Evolutionary conservation across 768 basidiomycete species (phyloP), one percentile per base, ranked within the genome.

Genomic region (Pleurotus pulmonarius): DNA sequence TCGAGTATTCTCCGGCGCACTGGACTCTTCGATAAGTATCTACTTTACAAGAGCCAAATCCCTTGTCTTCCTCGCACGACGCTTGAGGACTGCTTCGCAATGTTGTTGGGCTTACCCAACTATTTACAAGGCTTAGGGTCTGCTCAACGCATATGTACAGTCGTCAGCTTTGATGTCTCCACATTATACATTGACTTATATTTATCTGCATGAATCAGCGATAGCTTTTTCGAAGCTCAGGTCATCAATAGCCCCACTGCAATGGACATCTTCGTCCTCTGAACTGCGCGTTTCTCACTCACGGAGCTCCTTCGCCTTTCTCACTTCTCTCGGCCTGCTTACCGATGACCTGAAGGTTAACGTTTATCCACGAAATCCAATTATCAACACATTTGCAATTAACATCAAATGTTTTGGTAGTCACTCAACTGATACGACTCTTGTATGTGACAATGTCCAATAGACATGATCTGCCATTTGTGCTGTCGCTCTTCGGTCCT

Each of bases 371-470:
- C 64, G 1, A 91, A 88, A 68, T 82, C 86, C 8, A 86, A 83
- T 64, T 92, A 92, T 60, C 79, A 82, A 46, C 72, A 91, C 25
- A 86, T 92, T 55, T 90, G 91, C 15, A 93, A 92, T 67, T 67
- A 91, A 89, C 56, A 83, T 92, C 6, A 92, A 92, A 92, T 67
- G 87, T 92, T 5, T 73, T 74, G 56, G 89, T 92, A 11, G 83
- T 92, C 0, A 75, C 78, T 49, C 71, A 74, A 58, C 72, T 91
- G 51, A 77, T 92, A 41, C 67, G 75, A 43, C 87, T 85, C 68
- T 69, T 92, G 43, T 82, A 83, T 57, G n/a, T 40, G 20, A 20
- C 20, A 20, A 20, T 20, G 11, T 44, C 11, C 12, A 16, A 44
- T 44, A 44, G 41, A 44, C 41, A n/a, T 34, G 40, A 43, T 34